These are phyloP conservation scores for Hsuehochloa calcarea DNA, from an alignment of 176 grass and related monocot species.

Conservation along the genomic window DNA sequence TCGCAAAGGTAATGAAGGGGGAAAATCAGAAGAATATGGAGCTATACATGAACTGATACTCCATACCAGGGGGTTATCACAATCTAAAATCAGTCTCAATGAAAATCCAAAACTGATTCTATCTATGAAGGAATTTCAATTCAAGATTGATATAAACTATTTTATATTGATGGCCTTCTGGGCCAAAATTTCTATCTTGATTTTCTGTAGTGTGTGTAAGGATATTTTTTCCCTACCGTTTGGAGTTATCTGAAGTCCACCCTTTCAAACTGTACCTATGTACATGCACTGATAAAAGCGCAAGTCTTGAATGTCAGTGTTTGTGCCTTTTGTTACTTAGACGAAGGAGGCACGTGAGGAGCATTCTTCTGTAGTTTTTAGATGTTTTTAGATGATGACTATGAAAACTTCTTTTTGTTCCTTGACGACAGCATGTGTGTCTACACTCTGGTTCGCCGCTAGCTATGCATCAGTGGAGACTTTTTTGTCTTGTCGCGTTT, in stretches of 20 bases:
- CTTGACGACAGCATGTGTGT: slow-evolving; percentile 23
- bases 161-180: background rate
- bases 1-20: background rate
- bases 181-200: background rate
- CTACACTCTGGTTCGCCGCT: slow-evolving; percentile 16
- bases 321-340: background rate
- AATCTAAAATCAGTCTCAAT: background rate
- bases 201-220: background rate
- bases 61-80: background rate
- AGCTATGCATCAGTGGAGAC: background rate
- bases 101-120: background rate
- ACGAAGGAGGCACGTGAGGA: background rate
- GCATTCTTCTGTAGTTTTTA: slow-evolving; percentile 19
- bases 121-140: background rate
- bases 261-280: background rate
- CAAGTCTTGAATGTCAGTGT: background rate
- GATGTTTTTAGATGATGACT: slow-evolving; percentile 24
- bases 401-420: background rate
- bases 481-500: slow-evolving; percentile 34
- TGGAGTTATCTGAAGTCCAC: background rate
- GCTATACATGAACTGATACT: background rate
- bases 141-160: background rate
- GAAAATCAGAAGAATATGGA: background rate
- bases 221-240: background rate
- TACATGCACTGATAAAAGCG: background rate